Evolutionary conservation across 2,329 filamentous ascomycete genomes (phyloP).

Genomic region (Aotearoamyces nothofagi): DNA sequence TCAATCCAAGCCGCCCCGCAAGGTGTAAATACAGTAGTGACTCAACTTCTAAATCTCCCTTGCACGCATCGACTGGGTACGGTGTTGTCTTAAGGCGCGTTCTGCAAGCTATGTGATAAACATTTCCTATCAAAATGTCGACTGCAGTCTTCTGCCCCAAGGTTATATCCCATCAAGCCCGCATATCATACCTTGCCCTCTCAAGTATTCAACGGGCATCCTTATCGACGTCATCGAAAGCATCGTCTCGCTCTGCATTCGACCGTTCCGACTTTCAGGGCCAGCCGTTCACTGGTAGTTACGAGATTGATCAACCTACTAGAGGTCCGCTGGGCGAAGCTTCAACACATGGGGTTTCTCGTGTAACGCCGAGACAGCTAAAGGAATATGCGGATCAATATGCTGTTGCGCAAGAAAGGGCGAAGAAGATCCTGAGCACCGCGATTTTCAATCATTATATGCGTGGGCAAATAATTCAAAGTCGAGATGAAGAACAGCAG

Average conservation of each 20-base stretch:
- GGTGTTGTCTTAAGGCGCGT: no score
- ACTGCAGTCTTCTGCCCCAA: no score
- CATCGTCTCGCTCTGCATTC: constrained; percentile 17
- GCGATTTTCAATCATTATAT: constrained; percentile 97
- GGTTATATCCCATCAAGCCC: constrained; percentile 20
- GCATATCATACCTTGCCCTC: constrained; percentile 23
- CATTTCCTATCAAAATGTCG: no score
- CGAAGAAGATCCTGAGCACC: constrained; percentile 84
- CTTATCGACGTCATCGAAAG: constrained; percentile 20
- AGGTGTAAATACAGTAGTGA: no score
- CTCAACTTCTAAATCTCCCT: no score
- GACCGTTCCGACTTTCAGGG: constrained; percentile 45
- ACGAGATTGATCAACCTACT: constrained; percentile 46
- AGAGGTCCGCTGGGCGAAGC: constrained; percentile 39
- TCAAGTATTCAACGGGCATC: constrained; percentile 16
- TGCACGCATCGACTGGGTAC: no score
- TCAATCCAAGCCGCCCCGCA: no score
- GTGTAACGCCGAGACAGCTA: constrained; percentile 52
- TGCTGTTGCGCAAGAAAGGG: constrained; percentile 87
- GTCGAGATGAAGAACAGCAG: constrained; percentile 62
- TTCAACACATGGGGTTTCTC: constrained; percentile 38
- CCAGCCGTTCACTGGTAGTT: constrained; percentile 45
- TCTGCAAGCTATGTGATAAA: no score
- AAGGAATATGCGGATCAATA: constrained; percentile 92
- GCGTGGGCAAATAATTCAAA: constrained; percentile 59